Percentiles rank a stretch among this genome's conserved stretches.
These are phyloP conservation scores for Phytophthora citricola DNA, from an alignment of 352 stramenopile genomes.

Conservation along the genomic window DNA sequence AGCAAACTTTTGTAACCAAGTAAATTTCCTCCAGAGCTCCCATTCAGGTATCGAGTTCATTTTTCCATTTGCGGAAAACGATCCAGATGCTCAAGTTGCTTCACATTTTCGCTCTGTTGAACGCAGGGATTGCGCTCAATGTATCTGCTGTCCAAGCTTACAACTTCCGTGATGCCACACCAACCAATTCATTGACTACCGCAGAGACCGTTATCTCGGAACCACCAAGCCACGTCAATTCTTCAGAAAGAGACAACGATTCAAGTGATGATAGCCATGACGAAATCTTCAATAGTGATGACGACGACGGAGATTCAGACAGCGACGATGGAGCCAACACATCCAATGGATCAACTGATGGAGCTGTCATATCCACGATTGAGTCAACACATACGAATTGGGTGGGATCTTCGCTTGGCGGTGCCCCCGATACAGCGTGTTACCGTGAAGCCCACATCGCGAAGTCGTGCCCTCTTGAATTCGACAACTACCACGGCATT, in stretches of 20 bases:
- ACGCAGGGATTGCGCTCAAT: not conserved
- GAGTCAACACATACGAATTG: slow-evolving; percentile 32
- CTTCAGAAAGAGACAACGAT: too few relatives aligned
- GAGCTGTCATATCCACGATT: slow-evolving; percentile 14
- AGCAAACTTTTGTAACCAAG: slow-evolving; percentile 10
- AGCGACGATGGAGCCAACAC: slow-evolving; percentile 2
- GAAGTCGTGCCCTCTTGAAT: slow-evolving; percentile 32
- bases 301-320: slow-evolving; percentile 8
- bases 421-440: slow-evolving; percentile 35
- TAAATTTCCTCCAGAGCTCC: too few relatives aligned
- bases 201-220: not conserved
- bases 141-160: slow-evolving; percentile 15
- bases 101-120: slow-evolving; percentile 7
- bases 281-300: slow-evolving; percentile 10
- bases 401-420: slow-evolving; percentile 22
- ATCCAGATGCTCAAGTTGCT: slow-evolving; percentile 13
- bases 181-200: not conserved
- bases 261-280: slow-evolving; percentile 1
- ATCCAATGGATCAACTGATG: not conserved
- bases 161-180: slow-evolving; percentile 6
- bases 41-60: slow-evolving; percentile 2
- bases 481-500: slow-evolving; percentile 23
- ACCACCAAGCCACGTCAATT: too few relatives aligned
- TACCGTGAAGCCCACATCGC: slow-evolving; percentile 44
- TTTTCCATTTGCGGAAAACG: slow-evolving; percentile 4